Conservation (phyloP, 2,329 filamentous ascomycete species). For the Arthrinium phaeospermum region DNA sequence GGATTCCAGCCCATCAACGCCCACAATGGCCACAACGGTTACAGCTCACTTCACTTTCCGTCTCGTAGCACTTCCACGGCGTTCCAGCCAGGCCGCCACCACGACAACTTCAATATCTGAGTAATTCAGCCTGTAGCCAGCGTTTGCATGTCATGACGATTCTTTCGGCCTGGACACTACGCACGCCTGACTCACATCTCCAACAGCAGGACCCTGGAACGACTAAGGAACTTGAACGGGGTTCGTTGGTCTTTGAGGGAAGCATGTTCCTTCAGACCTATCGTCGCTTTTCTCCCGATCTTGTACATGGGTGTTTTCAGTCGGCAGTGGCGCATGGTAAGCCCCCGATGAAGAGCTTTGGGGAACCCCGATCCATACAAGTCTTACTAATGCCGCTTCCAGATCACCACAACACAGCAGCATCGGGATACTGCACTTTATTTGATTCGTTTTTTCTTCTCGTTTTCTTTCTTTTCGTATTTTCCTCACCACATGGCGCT, state of each 20-base stretch:
- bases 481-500: slow-evolving; percentile 1
- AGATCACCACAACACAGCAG: background rate
- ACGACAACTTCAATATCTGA: slow-evolving; percentile 28
- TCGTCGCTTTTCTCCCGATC: no score
- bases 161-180: background rate
- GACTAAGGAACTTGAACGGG: background rate
- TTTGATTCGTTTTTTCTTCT: background rate
- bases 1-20: slow-evolving; percentile 37
- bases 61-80: slow-evolving; percentile 26
- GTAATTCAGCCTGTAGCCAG: background rate
- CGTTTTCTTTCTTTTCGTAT: background rate
- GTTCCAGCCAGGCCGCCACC: slow-evolving; percentile 25
- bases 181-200: background rate
- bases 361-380: background rate
- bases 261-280: background rate
- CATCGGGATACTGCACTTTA: background rate
- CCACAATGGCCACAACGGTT: slow-evolving; percentile 21
- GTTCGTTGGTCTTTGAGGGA: background rate
- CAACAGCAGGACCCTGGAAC: no score
- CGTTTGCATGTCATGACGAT: no score
- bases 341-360: no score
- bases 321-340: slow-evolving; percentile 1
- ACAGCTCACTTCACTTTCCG: slow-evolving; percentile 28
- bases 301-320: background rate
- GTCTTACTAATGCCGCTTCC: background rate